These are phyloP conservation scores for Hirschfeldia incana DNA, from an alignment of 345 rosid genomes.

Conservation along the genomic window DNA sequence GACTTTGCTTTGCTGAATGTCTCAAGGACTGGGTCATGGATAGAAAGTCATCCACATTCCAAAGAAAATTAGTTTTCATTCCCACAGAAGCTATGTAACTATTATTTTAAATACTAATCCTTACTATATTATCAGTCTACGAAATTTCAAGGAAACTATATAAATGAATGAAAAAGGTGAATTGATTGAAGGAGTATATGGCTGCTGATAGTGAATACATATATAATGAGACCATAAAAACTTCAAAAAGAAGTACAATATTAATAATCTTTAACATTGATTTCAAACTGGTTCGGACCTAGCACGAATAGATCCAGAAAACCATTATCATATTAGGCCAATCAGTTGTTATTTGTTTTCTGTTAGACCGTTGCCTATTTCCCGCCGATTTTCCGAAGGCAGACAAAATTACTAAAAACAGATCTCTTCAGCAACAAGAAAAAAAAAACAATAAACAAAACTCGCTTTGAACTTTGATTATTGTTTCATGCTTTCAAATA, in stretches of 20 bases:
- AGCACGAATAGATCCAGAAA: not conserved
- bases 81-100: not conserved
- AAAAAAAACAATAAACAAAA: not conserved
- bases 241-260: not conserved
- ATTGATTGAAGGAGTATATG: not conserved
- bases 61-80: not conserved
- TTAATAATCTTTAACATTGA: not conserved
- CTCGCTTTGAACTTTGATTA: not conserved
- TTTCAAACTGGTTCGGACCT: not conserved
- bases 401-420: slow-evolving; percentile 10
- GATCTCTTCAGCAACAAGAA: not conserved
- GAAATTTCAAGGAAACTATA: not conserved
- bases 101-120: not conserved
- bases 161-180: not conserved
- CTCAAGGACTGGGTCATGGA: not conserved
- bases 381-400: slow-evolving; percentile 10
- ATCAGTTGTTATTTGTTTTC: not conserved
- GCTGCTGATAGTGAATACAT: not conserved
- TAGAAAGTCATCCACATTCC: slow-evolving; percentile 8
- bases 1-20: slow-evolving; percentile 6
- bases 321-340: not conserved
- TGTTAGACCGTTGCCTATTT: slow-evolving; percentile 3
- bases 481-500: not conserved
- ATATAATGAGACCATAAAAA: not conserved
- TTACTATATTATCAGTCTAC: not conserved